Evolutionary conservation across 805 yeast genomes (phyloP).

Genomic region (Spencermartinsiella europaea): DNA sequence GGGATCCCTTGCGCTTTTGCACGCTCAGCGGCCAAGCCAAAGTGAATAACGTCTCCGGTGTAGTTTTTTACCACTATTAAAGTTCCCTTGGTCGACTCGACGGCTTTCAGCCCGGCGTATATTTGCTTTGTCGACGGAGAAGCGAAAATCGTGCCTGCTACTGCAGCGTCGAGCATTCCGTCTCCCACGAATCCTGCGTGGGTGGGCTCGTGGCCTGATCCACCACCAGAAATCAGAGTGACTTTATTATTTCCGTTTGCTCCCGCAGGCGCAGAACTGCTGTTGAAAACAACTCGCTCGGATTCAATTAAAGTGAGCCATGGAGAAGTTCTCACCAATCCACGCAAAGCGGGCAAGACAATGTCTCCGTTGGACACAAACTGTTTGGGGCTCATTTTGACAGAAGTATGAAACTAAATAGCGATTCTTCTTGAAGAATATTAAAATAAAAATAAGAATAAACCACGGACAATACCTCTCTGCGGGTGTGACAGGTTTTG

Average conservation of each 20-base stretch:
- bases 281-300: constrained; percentile 32
- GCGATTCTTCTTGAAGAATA: too few species aligned
- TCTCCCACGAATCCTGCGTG: constrained; percentile 90
- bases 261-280: constrained; percentile 14
- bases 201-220: constrained; percentile 93
- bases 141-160: constrained; percentile 87
- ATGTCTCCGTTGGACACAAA: constrained; percentile 30
- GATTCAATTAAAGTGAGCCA: constrained; percentile 46
- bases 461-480: too few species aligned
- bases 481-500: too few species aligned
- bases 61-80: constrained; percentile 82
- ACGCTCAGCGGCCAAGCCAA: constrained; percentile 86
- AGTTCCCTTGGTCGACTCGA: constrained; percentile 55
- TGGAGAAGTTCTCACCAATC: constrained; percentile 53
- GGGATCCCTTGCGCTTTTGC: constrained; percentile 72
- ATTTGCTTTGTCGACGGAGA: constrained; percentile 93
- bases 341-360: constrained; percentile 42
- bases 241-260: constrained; percentile 35
- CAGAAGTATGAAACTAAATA: background rate
- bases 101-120: constrained; percentile 60
- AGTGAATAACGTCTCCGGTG: constrained; percentile 91
- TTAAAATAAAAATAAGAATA: too few species aligned
- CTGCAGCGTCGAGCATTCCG: constrained; percentile 80
- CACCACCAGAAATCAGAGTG: constrained; percentile 83
- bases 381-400: constrained; percentile 28